Base-by-base conservation (phyloP, 73 alveolate species). In the Paramecium caudatum region DNA sequence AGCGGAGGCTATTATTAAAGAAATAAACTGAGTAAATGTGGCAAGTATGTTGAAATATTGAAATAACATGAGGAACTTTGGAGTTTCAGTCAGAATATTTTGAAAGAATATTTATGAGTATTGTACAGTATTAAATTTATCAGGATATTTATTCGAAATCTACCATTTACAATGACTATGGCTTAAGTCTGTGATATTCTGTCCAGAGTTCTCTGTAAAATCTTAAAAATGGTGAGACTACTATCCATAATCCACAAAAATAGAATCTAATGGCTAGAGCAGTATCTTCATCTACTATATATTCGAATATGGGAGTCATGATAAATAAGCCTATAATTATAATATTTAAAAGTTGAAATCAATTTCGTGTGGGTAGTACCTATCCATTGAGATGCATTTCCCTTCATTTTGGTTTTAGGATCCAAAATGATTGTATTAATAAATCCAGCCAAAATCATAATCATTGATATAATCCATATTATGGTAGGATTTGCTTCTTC, bases 151-250 rank as follows among this genome's bases (percentile, higher is more conserved):
- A 55, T 55, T 55, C 25, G 30, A 55, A 23, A 10, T 55, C 6
- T 3, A 49, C 25, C 30, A 55, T 1, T 21, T 23, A 55, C 12
- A 5, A 21, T 27, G 2, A 45, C n/a, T 45, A 0, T 0, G 9
- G 80, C 34, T 30, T 12, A 25, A 34, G 34, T 74, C 46, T 74
- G 43, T 74, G 43, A 21, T 74, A 15, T 8, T 74, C 88, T 5
- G 88, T n/a, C 88, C 88, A 74, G 2, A 27, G 32, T 43, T 74
- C 88, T 45, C 88, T 41, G 12, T 74, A 74, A 41, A 74, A 74
- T 45, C 88, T 74, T 45, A 74, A 74, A 25, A 41, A 74, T 7
- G 88, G 88, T 21, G 88, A 74, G 45, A 74, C 19, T 19, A 74
- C 8, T 15, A 74, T 37, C 88, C 47, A 34, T 9, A 37, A 32